Base-by-base conservation (phyloP, 139 green algal species). In the Zygnema cylindricum region DNA sequence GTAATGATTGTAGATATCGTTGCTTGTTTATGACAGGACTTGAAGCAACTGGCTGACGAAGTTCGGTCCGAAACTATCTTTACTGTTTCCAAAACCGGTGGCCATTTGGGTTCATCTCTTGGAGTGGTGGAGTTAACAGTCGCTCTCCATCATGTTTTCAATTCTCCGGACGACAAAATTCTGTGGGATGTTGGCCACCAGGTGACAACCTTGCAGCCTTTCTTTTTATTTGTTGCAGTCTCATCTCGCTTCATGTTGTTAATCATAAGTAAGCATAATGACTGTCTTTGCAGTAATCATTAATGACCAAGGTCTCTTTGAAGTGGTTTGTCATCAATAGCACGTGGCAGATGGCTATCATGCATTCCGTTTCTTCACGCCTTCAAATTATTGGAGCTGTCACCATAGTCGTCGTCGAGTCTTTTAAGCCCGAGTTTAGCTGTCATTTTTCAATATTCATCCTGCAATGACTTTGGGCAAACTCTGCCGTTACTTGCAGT, bases 71-170 rank as follows among this genome's bases (percentile, higher is more conserved):
- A 99, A 83, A 94, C 98, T 32, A 97, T 99, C 42, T 95, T 98
- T 94, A 98, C 93, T 32, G 95, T 98, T 16, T 97, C 95, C 41
- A 95, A 96, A 88, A 98, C 96, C 0, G 96, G 95, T n/a, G 96
- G 98, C 1, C 98, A 99, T 88, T 92, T 99, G 55, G 96, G 96
- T 55, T 96, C 95, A 25, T 96, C 91, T 81, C 91, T 99, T 81
- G 98, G 98, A 33, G 98, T 99, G 30, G 95, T 98, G 23, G 98
- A 99, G 93, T 94, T 99, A 30, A 99, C 97, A 0, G 96, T 99
- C 2, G 98, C 98, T 0, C 88, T 99, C 90, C 97, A 99, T 91
- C 96, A 99, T 88, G 97, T 99, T 33, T 99, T 99, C 89, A 98
- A 99, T 91, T 93, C 93, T 1, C 98, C 98, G 0, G 94, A 97